Evolutionary conservation across 1,139 yeast species (phyloP), one percentile per base, ranked within the genome.

Genomic region (Suhomyces bolitotheri): DNA sequence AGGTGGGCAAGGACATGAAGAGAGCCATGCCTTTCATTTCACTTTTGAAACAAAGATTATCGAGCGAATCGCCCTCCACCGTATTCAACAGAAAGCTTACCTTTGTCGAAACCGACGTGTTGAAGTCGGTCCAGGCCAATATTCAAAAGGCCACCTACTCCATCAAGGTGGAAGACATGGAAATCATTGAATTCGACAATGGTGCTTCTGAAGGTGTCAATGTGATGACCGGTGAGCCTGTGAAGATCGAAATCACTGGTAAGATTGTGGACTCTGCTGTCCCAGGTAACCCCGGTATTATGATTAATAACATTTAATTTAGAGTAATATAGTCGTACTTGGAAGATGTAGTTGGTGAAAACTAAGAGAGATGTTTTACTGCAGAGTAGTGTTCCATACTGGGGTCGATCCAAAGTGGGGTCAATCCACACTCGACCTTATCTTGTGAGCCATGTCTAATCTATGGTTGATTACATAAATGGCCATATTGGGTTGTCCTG

Each of bases 1-100:
- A 67, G 54, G 80, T 84, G 41, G 84, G 84, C 45, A 80, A 79
- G 59, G 92, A 84, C 52, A 80, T 90, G 83, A 89, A 89, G 75
- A 82, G 95, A 51, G 97, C 96, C 44, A 92, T 94, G 98, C 97
- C 97, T 42, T 92, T 90, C 62, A 90, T 92, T 46, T 82, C 92
- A 45, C 71, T 79, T 48, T 71, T 92, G 61, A 88, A 92, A 63
- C 85, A 82, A 57, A 81, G 96, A 65, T 73, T 92, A 50, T 59
- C 70, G 12, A 68, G 67, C 34, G 92, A 84, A 56, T 66, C 81
- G 22, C 81, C 95, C 12, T 77, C 76, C 38, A 74, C 77, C 36
- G 96, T 94, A 21, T 88, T 92, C 70, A 80, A 87, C 71, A 78
- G 97, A 64, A 83, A 88, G 64, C 77, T 92, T 49, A 72, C 81